A percentile compares a stretch with the other conserved stretches of the same genome.
phyloP scores from a whole-genome alignment of 768 basidiomycete species.

The Hortiboletus flavorubellus region DNA sequence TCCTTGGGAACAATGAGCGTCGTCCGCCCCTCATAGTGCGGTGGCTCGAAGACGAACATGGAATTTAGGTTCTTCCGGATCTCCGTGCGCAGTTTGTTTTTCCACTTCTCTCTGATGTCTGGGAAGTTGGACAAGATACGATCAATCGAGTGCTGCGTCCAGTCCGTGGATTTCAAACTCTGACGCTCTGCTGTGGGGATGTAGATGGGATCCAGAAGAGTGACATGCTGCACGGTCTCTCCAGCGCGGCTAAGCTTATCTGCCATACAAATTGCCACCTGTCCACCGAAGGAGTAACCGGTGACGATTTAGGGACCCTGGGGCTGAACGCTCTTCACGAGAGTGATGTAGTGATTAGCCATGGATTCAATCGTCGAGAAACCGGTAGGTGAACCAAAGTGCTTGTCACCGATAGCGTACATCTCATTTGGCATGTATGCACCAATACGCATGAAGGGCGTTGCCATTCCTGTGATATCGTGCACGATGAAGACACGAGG shows the following conservation, averaged over 20 bases:
- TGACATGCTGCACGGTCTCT: constrained; percentile 23
- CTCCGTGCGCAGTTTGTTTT: constrained; percentile 27
- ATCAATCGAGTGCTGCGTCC: constrained; percentile 31
- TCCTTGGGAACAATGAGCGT: constrained; percentile 31
- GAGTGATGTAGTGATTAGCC: constrained; percentile 32
- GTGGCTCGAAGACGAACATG: constrained; percentile 33
- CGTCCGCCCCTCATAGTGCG: constrained; percentile 21
- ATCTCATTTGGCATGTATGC: constrained; percentile 32
- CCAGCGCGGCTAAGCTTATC: constrained; percentile 23
- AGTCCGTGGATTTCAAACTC: constrained; percentile 30
- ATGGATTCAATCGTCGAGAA: constrained; percentile 30
- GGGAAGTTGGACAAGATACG: constrained; percentile 30
- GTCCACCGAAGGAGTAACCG: constrained; percentile 30
- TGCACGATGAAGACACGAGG: constrained; percentile 30
- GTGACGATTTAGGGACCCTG: constrained; percentile 25
- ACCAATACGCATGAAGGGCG: constrained; percentile 32
- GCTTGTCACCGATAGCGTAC: constrained; percentile 33
- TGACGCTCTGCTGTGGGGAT: constrained; percentile 27
- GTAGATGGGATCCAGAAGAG: constrained; percentile 31
- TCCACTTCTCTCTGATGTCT: constrained; percentile 33
- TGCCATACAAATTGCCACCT: constrained; percentile 29
- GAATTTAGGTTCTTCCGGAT: constrained; percentile 33
- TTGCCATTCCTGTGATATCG: constrained; percentile 32
- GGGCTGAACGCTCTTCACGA: constrained; percentile 25
- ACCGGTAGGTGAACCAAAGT: constrained; percentile 29